Conservation (phyloP, 306 rosid species). For the Trichosanthes cucumerina region DNA sequence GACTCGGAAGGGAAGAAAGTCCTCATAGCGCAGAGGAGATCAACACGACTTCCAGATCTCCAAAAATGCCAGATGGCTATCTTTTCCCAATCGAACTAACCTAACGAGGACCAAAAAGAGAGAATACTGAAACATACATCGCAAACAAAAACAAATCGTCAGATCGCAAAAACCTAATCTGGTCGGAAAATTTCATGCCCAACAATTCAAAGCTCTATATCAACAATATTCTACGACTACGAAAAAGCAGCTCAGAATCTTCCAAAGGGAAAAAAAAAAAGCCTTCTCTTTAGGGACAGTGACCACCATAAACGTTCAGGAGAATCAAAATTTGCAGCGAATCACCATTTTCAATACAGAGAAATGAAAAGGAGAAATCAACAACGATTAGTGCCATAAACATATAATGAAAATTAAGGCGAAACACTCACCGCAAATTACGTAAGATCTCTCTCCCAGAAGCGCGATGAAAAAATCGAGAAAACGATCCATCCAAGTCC, state of each 20-base stretch:
- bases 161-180: conserved; percentile 4
- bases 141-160: background rate
- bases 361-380: background rate
- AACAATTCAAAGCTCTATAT: background rate
- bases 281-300: background rate
- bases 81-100: conserved; percentile 22
- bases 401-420: background rate
- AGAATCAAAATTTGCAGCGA: background rate
- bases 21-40: conserved; percentile 75
- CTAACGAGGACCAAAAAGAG: background rate
- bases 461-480: background rate
- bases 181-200: background rate
- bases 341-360: background rate
- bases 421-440: background rate
- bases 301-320: background rate
- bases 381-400: background rate
- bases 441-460: background rate
- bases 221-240: background rate
- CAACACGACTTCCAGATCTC: conserved; percentile 74
- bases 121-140: background rate
- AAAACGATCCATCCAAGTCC: conserved; percentile 3
- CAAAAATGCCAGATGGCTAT: conserved; percentile 39
- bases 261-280: background rate
- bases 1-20: conserved; percentile 68
- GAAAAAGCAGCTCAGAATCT: background rate